Evolutionary conservation across 1,139 yeast genomes (phyloP).

Genomic region (Sugiyamaella xylanicola): DNA sequence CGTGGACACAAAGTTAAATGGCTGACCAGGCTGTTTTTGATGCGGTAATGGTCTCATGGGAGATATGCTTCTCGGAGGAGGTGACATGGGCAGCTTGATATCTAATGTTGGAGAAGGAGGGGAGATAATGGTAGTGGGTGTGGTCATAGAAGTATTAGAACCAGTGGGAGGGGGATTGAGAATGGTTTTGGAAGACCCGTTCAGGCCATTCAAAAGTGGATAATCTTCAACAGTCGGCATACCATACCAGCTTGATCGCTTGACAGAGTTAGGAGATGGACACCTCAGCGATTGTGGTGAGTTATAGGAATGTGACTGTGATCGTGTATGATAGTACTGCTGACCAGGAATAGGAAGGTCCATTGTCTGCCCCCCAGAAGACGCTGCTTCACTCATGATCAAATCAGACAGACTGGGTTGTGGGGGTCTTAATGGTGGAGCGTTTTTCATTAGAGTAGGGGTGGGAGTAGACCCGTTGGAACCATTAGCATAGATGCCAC

Average conservation of each 20-base stretch:
- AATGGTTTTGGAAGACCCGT: conserved; percentile 12
- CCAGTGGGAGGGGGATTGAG: conserved; percentile 2
- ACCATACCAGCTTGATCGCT: conserved; percentile 26
- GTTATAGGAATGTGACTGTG: conserved; percentile 3
- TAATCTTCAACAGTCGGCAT: conserved; percentile 7
- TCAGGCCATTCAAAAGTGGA: not conserved
- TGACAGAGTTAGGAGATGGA: conserved; percentile 20
- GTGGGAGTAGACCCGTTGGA: not conserved
- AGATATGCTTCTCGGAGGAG: conserved; percentile 21
- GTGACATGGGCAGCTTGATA: conserved; percentile 18
- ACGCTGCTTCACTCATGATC: conserved; percentile 11
- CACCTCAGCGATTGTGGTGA: conserved; percentile 17
- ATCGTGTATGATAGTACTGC: conserved; percentile 9
- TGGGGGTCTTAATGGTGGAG: conserved; percentile 6
- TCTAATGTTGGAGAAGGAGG: conserved; percentile 21
- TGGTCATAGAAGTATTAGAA: not conserved
- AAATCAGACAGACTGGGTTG: conserved; percentile 13
- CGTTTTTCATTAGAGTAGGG: not conserved
- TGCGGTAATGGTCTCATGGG: conserved; percentile 22
- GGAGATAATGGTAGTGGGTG: conserved; percentile 12
- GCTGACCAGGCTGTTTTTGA: conserved; percentile 27
- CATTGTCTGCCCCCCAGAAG: not conserved
- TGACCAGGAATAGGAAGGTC: conserved; percentile 14
- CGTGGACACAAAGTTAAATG: conserved; percentile 44
- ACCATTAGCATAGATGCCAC: not conserved